Conservation (phyloP, 2,329 filamentous ascomycete genomes). For the Geosmithia flava region DNA sequence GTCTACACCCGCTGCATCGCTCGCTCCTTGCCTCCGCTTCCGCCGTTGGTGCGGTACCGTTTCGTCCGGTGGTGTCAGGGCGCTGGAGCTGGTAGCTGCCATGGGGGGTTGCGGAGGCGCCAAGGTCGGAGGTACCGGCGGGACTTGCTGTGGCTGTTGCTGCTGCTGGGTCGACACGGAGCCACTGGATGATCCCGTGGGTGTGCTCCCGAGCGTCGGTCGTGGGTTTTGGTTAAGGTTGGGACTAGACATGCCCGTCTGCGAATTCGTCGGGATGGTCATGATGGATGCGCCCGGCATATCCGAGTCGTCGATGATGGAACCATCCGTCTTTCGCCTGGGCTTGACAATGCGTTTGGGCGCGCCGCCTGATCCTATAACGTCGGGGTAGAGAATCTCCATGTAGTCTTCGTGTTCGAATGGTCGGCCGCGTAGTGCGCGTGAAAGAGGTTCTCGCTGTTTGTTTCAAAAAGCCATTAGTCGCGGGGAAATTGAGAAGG, state of each 20-base stretch:
- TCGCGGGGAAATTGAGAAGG: neutral
- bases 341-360: slow-evolving; percentile 47
- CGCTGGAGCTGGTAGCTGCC: slow-evolving; percentile 21
- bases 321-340: slow-evolving; percentile 32
- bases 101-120: slow-evolving; percentile 4
- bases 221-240: slow-evolving; percentile 7
- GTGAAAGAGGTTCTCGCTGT: slow-evolving; percentile 45
- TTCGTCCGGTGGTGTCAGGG: slow-evolving; percentile 45
- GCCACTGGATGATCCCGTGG: slow-evolving; percentile 10
- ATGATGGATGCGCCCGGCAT: slow-evolving; percentile 34
- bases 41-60: neutral
- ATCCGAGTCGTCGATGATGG: slow-evolving; percentile 30
- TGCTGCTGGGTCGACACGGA: slow-evolving; percentile 7
- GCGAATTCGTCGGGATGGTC: slow-evolving; percentile 25
- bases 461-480: neutral
- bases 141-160: slow-evolving; percentile 2
- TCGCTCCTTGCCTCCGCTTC: slow-evolving; percentile 24
- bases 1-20: neutral
- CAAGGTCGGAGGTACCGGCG: slow-evolving; percentile 15
- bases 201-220: slow-evolving; percentile 15
- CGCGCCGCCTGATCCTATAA: slow-evolving; percentile 45
- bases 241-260: slow-evolving; percentile 12
- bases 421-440: slow-evolving; percentile 41
- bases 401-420: slow-evolving; percentile 50
- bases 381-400: slow-evolving; percentile 48